A percentile compares a stretch with the other conserved stretches of the same genome.
These are phyloP conservation scores for Calendula officinalis DNA, from an alignment of 129 eudicot genomes.

Conservation along the genomic window DNA sequence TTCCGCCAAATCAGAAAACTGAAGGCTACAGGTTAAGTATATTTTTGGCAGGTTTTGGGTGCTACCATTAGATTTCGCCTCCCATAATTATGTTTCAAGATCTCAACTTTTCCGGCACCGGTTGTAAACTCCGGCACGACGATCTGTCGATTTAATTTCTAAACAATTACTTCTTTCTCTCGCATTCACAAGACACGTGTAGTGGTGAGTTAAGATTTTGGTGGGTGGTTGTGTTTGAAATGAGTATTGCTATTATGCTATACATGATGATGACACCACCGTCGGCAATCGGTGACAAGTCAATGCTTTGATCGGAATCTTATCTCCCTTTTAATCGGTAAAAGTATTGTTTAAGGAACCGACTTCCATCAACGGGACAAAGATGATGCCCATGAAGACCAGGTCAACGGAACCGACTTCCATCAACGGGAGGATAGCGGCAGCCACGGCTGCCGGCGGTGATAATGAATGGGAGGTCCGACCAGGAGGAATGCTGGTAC, in stretches of 20 bases:
- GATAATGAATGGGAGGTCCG: constrained; percentile 75
- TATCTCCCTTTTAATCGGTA: neutral
- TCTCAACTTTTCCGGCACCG: constrained; percentile 36
- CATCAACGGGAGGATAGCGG: constrained; percentile 14
- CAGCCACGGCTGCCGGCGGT: constrained; percentile 15
- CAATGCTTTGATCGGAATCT: constrained; percentile 11
- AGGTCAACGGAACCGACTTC: constrained; percentile 30
- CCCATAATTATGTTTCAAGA: constrained; percentile 22
- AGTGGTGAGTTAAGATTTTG: constrained; percentile 26
- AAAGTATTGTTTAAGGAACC: neutral
- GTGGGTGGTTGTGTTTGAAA: neutral
- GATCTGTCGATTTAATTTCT: constrained; percentile 21
- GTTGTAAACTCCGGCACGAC: constrained; percentile 10
- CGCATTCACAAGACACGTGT: constrained; percentile 23
- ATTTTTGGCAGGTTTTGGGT: constrained; percentile 27
- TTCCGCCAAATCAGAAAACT: constrained; percentile 16
- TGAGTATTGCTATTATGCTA: no score
- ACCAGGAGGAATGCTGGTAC: constrained; percentile 30
- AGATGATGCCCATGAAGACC: constrained; percentile 75
- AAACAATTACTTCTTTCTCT: constrained; percentile 21
- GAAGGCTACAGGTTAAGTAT: constrained; percentile 13
- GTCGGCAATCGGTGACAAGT: constrained; percentile 12
- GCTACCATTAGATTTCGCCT: constrained; percentile 28
- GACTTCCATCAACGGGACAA: neutral
- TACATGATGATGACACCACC: neutral